Evolutionary conservation across 371 early-diverging fungal genomes (phyloP).

Genomic region (Apophysomyces elegans): DNA sequence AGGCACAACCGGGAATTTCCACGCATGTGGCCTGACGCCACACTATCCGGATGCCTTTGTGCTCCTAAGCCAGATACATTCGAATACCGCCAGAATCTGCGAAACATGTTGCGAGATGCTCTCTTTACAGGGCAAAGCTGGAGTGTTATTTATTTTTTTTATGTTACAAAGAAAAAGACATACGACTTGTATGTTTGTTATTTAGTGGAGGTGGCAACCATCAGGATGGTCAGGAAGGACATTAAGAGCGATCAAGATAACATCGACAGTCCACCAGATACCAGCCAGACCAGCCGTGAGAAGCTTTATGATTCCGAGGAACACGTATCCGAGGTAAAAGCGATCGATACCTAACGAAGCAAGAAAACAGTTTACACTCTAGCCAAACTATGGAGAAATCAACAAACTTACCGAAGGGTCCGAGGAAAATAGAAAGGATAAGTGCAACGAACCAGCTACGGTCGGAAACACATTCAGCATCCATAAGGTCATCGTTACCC

Average conservation of each 20-base stretch:
- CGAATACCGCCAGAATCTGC: no score
- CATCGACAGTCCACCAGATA: constrained; percentile 54
- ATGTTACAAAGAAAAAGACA: constrained; percentile 1
- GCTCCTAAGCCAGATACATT: no score
- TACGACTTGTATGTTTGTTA: not conserved
- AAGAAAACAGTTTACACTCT: not conserved
- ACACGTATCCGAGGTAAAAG: constrained; percentile 65
- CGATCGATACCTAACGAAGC: constrained; percentile 54
- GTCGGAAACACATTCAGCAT: constrained; percentile 47
- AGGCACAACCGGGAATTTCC: no score
- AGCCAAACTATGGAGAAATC: no score
- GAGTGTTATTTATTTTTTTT: not conserved
- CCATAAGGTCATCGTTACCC: constrained; percentile 10
- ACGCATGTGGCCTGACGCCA: no score
- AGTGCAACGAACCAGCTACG: constrained; percentile 54
- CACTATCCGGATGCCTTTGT: no score
- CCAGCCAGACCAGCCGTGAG: constrained; percentile 56
- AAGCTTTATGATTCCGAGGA: constrained; percentile 50
- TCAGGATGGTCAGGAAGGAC: constrained; percentile 51
- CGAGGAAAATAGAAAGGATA: constrained; percentile 52
- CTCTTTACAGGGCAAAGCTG: no score
- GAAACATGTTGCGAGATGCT: no score
- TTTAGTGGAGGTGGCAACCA: constrained; percentile 43
- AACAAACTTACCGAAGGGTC: constrained; percentile 48
- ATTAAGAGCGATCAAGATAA: constrained; percentile 48